Percentiles rank a stretch among this genome's conserved stretches.
Evolutionary conservation across 1,284 basidiomycete genomes (phyloP).

Genomic region (Malassezia nana): DNA sequence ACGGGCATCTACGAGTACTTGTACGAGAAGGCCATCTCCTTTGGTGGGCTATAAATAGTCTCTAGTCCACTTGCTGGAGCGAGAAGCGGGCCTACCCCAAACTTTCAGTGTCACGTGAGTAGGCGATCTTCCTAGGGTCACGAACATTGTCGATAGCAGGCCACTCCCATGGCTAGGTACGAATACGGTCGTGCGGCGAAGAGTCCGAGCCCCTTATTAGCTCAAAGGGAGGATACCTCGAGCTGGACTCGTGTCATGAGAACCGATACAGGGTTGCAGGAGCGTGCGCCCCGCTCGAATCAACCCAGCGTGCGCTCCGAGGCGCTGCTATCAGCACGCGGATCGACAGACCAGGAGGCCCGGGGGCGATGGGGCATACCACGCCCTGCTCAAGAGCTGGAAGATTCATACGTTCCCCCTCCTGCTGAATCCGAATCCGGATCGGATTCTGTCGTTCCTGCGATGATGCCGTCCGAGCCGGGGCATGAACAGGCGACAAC

Average conservation of each 20-base stretch:
- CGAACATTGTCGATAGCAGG: neutral
- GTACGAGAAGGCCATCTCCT: slow-evolving; percentile 42
- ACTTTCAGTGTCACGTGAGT: neutral
- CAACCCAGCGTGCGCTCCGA: neutral
- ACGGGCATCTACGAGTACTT: slow-evolving; percentile 69
- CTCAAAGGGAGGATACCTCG: neutral
- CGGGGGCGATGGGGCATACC: neutral
- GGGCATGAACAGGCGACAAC: neutral
- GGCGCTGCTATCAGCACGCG: neutral
- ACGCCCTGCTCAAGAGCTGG: neutral
- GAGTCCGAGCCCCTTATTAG: neutral
- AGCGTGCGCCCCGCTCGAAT: neutral
- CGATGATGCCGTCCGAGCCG: neutral
- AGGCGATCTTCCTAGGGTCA: neutral
- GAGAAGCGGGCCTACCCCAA: neutral
- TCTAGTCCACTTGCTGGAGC: neutral
- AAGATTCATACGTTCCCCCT: neutral
- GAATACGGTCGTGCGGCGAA: neutral
- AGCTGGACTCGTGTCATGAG: neutral
- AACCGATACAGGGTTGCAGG: neutral
- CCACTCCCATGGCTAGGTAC: neutral
- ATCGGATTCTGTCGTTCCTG: neutral
- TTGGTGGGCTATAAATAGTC: slow-evolving; percentile 12
- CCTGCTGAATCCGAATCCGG: neutral
- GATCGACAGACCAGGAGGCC: neutral